phyloP scores from a whole-genome alignment of 2,329 filamentous ascomycete species.

The Cladophialophora chaetospira region DNA sequence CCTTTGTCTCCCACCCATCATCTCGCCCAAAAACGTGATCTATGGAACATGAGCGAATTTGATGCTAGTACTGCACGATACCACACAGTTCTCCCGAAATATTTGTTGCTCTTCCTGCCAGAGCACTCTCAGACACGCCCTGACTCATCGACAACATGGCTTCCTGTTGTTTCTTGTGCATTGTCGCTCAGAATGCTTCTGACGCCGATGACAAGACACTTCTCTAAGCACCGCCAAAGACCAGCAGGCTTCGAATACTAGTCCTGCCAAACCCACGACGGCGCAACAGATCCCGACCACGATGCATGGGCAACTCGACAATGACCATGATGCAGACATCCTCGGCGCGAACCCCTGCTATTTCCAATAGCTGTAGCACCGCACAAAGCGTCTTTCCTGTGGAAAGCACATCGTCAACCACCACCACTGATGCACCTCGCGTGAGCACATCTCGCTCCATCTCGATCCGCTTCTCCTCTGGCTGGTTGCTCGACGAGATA shows the following conservation, averaged over 20 bases:
- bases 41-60: too few relatives aligned
- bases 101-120: too few relatives aligned
- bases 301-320: slow-evolving; percentile 60
- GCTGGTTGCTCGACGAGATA: slow-evolving; percentile 50
- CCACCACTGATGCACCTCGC: slow-evolving; percentile 49
- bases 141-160: too few relatives aligned
- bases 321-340: slow-evolving; percentile 56
- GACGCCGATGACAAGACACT: too few relatives aligned
- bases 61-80: too few relatives aligned
- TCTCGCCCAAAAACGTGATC: too few relatives aligned
- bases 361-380: slow-evolving; percentile 51
- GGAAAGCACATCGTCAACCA: slow-evolving; percentile 63
- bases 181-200: too few relatives aligned
- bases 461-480: slow-evolving; percentile 48
- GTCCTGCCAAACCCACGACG: slow-evolving; percentile 53
- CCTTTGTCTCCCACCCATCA: too few relatives aligned
- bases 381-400: slow-evolving; percentile 59
- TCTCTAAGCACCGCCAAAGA: slow-evolving; percentile 49
- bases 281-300: slow-evolving; percentile 53
- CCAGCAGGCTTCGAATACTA: slow-evolving; percentile 56
- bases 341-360: slow-evolving; percentile 46
- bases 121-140: too few relatives aligned
- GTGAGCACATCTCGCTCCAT: slow-evolving; percentile 50
- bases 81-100: too few relatives aligned
- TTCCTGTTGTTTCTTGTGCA: too few relatives aligned